Base-by-base conservation (phyloP, 2,329 filamentous ascomycete species). In the Alternaria rosae region DNA sequence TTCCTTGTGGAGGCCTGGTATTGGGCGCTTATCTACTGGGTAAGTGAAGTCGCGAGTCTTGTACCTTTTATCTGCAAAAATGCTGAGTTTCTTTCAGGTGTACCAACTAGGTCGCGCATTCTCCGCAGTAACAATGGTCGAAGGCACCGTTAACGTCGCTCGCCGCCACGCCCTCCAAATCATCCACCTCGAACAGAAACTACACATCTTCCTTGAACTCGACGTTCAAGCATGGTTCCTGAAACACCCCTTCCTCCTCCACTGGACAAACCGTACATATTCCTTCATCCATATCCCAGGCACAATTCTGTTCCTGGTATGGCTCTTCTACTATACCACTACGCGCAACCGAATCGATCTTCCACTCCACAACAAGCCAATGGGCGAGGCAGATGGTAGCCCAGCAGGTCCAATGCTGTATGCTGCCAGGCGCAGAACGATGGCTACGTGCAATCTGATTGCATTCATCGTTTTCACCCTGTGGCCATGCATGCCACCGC, bases 261-360 rank as follows among this genome's bases (percentile, higher is more conserved):
- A 83, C 67, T 91, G 86, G 86, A 91, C 89, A 69, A 92, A 92
- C 78, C 85, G 89, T 71, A 84, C 87, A 26, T 92, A 92, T 79
- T 92, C 89, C 6, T 92, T 92, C 78, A 91, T 93, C 71, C 91
- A 92, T 76, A 92, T 92, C 60, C 91, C 90, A 1, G 90, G 89
- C 13, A 92, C 90, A 6, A 92, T 92, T 67, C 83, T 89, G 45
- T 93, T 92, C 72, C 82, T 88, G 23, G 83, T 88, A 38, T 85
- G 87, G 73, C 84, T 92, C 5, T 92, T 88, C 80, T 91, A 90
- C 80, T 85, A 90, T 74, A 92, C 89, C 48, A 91, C 88, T 23
- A 89, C 87, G 8, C 84, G 84, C 54, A 86, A 86, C 73, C 81
- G 85, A 30, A 75, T 79, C 32, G 74, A 81, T 59, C 78, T 82